Evolutionary conservation across 2,329 filamentous ascomycete species (phyloP).

Genomic region (Trichoderma sp.): DNA sequence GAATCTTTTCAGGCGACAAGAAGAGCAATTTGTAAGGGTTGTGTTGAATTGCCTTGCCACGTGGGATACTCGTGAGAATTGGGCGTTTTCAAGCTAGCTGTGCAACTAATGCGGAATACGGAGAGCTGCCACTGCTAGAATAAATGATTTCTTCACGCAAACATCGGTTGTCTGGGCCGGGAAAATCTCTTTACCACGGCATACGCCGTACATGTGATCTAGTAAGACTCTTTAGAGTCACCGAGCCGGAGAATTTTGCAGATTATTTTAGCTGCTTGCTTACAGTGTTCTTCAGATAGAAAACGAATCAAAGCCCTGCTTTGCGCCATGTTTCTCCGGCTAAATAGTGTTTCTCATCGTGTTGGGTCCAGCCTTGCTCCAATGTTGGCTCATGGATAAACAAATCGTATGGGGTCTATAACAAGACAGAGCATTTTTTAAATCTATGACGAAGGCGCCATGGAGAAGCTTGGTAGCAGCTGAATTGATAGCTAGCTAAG

Average conservation of each 20-base stretch:
- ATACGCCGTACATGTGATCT: neutral
- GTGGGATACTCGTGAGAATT: neutral
- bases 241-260: neutral
- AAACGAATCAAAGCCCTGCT: neutral
- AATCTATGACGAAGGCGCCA: neutral
- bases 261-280: neutral
- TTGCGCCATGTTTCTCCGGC: neutral
- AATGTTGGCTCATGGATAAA: neutral
- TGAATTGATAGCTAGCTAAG: neutral
- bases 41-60: neutral
- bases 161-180: neutral
- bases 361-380: neutral
- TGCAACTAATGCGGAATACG: neutral
- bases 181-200: neutral
- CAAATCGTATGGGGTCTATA: neutral
- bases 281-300: neutral
- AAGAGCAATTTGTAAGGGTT: neutral
- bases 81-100: neutral
- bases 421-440: no score
- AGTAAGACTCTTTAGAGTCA: neutral
- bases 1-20: slow-evolving; percentile 20
- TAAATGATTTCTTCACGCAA: neutral
- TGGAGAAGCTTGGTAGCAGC: neutral
- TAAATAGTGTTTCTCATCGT: neutral
- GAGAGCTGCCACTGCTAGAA: neutral